Evolutionary conservation across 257 asterid species (phyloP), one percentile per base, ranked within the genome.

Genomic region (Capsicum pubescens): DNA sequence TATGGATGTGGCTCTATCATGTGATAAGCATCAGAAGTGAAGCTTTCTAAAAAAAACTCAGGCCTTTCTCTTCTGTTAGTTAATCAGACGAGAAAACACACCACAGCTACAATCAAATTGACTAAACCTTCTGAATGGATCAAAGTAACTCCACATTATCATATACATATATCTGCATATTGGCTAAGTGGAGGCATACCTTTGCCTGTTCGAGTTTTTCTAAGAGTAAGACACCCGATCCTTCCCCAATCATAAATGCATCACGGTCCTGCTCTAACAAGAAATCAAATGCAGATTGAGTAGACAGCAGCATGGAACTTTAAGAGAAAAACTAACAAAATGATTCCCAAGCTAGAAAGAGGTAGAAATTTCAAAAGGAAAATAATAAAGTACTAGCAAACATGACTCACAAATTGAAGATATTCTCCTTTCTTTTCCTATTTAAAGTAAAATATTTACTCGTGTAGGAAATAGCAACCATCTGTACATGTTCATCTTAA

Each of bases 1-100:
- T 93, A 89, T 39, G 99, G 98, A 84, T 95, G 99, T 84, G 99
- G 98, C 87, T 94, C 97, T 54, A 95, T 93, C 98, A 94, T 90
- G 91, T 94, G 97, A 91, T 95, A 94, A 67, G 99, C 99, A 83
- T 95, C 99, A 89, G 89, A 90, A 54, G 97, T 92, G 91, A 94
- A 93, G 91, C 99, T 95, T 89, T 97, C 98, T 26, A 26, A 26
- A 86, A 95, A 91, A 86, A 95, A 92, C 87, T 94, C 98, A 26
- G 13, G 99, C 99, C 78, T 97, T 97, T 86, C 99, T 92, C 87
- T 84, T 85, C 99, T 95, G 91, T 83, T 67, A 69, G 54, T 68
- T 35, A 35, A 77, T 63, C 59, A 74, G 21, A 54, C 32, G 32
- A 46, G 1, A 19, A 16, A 46, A 74, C 17, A 74, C 32, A 26